phyloP scores from a whole-genome alignment of 225 moss, liverwort and hornwort genomes.

The Bryoerythrophyllum caledonicum region DNA sequence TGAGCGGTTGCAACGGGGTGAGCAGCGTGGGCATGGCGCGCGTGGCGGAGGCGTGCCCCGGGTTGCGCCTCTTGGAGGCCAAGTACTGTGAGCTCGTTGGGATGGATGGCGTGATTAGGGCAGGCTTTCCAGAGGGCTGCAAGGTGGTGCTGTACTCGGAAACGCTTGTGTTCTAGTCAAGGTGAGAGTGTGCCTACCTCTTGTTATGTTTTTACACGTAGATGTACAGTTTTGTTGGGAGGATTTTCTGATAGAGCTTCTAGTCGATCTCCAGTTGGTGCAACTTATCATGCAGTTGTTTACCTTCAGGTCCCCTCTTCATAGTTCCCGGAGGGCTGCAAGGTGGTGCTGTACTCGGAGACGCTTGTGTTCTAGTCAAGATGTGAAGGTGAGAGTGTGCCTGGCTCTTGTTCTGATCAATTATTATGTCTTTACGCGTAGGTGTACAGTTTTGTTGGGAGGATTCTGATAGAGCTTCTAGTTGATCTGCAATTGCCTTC shows the following conservation, averaged over 20 bases:
- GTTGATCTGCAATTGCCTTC: not conserved
- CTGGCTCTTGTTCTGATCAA: no score
- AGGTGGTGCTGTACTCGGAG: no score
- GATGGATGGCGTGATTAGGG: slow-evolving; percentile 11
- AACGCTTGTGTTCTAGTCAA: slow-evolving; percentile 17
- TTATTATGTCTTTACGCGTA: no score
- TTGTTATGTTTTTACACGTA: no score
- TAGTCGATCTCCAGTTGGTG: not conserved
- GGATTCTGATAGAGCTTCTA: not conserved
- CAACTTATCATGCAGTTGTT: not conserved
- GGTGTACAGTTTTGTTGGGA: not conserved
- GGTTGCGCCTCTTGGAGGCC: slow-evolving; percentile 31
- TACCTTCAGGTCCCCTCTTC: no score
- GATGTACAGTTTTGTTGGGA: not conserved
- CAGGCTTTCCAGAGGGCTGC: slow-evolving; percentile 30
- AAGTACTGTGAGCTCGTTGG: slow-evolving; percentile 33
- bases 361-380: slow-evolving; percentile 13
- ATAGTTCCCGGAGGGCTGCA: no score
- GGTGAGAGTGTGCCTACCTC: not conserved
- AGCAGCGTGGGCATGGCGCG: slow-evolving; percentile 27
- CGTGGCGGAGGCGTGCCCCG: slow-evolving; percentile 33
- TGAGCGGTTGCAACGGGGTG: slow-evolving; percentile 42
- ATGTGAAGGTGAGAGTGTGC: not conserved
- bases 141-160: slow-evolving; percentile 27
- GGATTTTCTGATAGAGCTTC: not conserved